Conservation (phyloP, 1,284 basidiomycete genomes). For the Porodaedalea pini region DNA sequence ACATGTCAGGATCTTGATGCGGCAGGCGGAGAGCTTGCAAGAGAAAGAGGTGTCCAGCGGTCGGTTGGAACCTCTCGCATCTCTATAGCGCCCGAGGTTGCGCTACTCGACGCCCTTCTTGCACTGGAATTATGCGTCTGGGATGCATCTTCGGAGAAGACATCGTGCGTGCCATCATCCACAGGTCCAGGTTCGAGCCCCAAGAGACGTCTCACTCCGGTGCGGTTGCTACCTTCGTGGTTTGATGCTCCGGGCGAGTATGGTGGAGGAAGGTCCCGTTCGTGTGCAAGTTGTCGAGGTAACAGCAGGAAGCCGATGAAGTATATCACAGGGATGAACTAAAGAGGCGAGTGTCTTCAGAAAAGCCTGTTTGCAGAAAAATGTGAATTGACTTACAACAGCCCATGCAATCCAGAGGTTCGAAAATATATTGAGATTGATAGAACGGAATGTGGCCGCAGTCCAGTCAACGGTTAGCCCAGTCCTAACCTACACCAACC, state of each 20-base stretch:
- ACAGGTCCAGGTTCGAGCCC: conserved; percentile 8
- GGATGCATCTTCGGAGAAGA: conserved; percentile 14
- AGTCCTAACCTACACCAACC: conserved; percentile 33
- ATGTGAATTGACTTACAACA: conserved; percentile 33
- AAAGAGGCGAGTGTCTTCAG: background rate
- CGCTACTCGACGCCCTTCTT: background rate
- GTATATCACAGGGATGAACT: conserved; percentile 45
- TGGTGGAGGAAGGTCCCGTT: conserved; percentile 28
- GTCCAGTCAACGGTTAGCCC: conserved; percentile 43
- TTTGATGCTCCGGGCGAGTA: conserved; percentile 5
- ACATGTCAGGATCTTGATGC: background rate
- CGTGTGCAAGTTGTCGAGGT: conserved; percentile 45
- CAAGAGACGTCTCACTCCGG: conserved; percentile 18
- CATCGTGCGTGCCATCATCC: conserved; percentile 21
- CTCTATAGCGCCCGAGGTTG: conserved; percentile 3
- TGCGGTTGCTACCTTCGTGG: background rate
- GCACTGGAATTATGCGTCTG: background rate
- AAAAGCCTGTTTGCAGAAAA: background rate
- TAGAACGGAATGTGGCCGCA: conserved; percentile 33
- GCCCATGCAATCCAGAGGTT: conserved; percentile 42
- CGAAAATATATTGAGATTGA: conserved; percentile 35
- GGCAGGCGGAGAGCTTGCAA: background rate
- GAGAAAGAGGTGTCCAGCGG: conserved; percentile 11
- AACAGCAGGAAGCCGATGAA: conserved; percentile 44
- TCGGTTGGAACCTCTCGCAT: conserved; percentile 20